Base-by-base conservation (phyloP, 2,329 filamentous ascomycete genomes). In the Ophiostoma pallidulum region DNA sequence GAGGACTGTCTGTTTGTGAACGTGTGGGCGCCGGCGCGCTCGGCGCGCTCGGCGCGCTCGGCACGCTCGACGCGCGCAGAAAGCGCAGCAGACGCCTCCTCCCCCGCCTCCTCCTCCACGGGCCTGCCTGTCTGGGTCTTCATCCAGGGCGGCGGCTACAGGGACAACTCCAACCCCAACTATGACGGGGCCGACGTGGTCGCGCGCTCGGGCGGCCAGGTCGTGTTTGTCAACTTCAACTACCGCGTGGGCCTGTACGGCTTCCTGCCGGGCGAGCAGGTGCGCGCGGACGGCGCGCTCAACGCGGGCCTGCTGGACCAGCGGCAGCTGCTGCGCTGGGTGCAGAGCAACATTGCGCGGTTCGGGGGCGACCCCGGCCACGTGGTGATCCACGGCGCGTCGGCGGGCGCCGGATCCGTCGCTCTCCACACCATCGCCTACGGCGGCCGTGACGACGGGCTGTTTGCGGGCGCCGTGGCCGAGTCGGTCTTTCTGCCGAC, bases 1-100 rank as follows among this genome's bases (percentile, higher is more conserved):
- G 82, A 86, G 58, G 82, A 86, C 55, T 91, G 86, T 58, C 71
- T 90, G 2, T 83, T 82, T 53, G 66, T 87, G 9, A 74, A 82
- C 47, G 69, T 82, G 7, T 81, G 75, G 55, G 77, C 81, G 1
- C 78, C 83, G 0, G 73, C 64, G 12, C 10, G 19, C 6, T 14
- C 26, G n/a, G 33, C 26, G 41, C 31, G 35, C 20, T n/a, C 83
- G 0, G 73, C 64, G 12, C 10, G 19, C 6, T 14, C 26, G n/a
- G 33, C 26, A 32, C 31, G 35, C 20, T n/a, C n/a, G n/a, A n/a
- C n/a, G n/a, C n/a, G n/a, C n/a, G n/a, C n/a, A n/a, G n/a, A n/a
- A n/a, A n/a, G n/a, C n/a, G n/a, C n/a, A n/a, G n/a, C n/a, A n/a
- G 9, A 19, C 19, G n/a, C 18, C 19, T 5, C 6, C 31, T 33